phyloP scores from a whole-genome alignment of 2,329 filamentous ascomycete species.

The Trichoderma sp. region DNA sequence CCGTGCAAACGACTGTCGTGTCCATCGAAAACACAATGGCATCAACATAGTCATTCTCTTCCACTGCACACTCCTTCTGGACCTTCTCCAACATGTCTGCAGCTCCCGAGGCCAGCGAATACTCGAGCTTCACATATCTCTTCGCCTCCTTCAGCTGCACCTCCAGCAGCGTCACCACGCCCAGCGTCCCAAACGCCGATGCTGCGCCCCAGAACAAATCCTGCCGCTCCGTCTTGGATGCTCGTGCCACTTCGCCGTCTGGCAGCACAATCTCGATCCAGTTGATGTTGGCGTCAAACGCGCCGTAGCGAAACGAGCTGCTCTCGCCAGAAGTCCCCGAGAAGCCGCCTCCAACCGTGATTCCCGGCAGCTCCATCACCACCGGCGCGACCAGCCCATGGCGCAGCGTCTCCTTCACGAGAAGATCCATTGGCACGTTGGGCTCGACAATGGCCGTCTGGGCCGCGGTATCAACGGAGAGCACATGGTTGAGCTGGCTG shows the following conservation, averaged over 20 bases:
- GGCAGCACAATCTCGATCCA: conserved; percentile 64
- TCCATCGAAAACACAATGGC: conserved; percentile 60
- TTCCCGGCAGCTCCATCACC: conserved; percentile 71
- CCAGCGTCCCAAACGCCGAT: conserved; percentile 63
- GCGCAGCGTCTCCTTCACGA: conserved; percentile 56
- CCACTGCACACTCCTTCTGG: conserved; percentile 39
- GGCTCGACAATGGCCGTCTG: conserved; percentile 65
- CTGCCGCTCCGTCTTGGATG: conserved; percentile 50
- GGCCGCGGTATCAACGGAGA: conserved; percentile 52
- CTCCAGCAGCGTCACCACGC: conserved; percentile 63
- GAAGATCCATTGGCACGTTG: conserved; percentile 64
- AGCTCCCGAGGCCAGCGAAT: conserved; percentile 45
- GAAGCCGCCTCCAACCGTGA: conserved; percentile 66
- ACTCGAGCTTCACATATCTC: conserved; percentile 56
- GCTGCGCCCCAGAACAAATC: conserved; percentile 65
- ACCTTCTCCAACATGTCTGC: conserved; percentile 42
- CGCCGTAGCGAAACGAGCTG: conserved; percentile 64
- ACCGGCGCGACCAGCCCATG: conserved; percentile 60
- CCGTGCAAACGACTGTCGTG: conserved; percentile 58
- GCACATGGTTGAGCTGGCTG: conserved; percentile 58
- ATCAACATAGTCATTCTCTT: conserved; percentile 61
- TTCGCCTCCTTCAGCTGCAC: conserved; percentile 55
- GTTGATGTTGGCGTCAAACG: conserved; percentile 60
- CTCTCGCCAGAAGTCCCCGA: conserved; percentile 66
- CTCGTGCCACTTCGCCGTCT: conserved; percentile 53